phyloP scores from a whole-genome alignment of 768 basidiomycete genomes.

The Pleurotus eryngii region DNA sequence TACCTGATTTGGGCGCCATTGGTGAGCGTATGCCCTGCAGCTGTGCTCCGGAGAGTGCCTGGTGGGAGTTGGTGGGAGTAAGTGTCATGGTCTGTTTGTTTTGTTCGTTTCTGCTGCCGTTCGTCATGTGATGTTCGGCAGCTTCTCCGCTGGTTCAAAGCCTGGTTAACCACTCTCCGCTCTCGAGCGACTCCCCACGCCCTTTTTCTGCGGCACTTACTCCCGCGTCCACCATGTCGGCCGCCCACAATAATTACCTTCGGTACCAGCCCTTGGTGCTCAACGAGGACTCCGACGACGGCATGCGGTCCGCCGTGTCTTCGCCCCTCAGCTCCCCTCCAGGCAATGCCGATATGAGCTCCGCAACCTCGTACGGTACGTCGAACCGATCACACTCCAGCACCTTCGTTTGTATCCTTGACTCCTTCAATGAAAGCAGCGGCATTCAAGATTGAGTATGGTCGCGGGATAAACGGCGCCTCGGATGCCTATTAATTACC shows the following conservation, averaged over 20 bases:
- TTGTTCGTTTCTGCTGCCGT: too few species aligned
- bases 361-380: slow-evolving; percentile 21
- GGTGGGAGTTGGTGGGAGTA: too few species aligned
- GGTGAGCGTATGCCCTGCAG: too few species aligned
- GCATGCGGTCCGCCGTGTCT: slow-evolving; percentile 25
- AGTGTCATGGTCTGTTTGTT: too few species aligned
- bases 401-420: slow-evolving; percentile 52
- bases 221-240: not conserved
- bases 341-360: slow-evolving; percentile 37
- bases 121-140: too few species aligned
- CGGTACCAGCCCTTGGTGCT: slow-evolving; percentile 3
- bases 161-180: not conserved
- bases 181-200: not conserved
- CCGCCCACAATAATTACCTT: not conserved
- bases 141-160: too few species aligned
- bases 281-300: slow-evolving; percentile 33
- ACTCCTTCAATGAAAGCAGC: slow-evolving; percentile 59
- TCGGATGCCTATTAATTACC: slow-evolving; percentile 76
- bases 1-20: too few species aligned
- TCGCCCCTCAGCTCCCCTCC: slow-evolving; percentile 31
- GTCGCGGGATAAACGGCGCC: slow-evolving; percentile 69
- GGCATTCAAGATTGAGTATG: slow-evolving; percentile 63
- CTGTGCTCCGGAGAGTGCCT: too few species aligned
- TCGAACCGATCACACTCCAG: slow-evolving; percentile 3
- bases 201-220: not conserved